These are phyloP conservation scores for Gremmenia infestans DNA, from an alignment of 2,329 filamentous ascomycete species.

Conservation along the genomic window DNA sequence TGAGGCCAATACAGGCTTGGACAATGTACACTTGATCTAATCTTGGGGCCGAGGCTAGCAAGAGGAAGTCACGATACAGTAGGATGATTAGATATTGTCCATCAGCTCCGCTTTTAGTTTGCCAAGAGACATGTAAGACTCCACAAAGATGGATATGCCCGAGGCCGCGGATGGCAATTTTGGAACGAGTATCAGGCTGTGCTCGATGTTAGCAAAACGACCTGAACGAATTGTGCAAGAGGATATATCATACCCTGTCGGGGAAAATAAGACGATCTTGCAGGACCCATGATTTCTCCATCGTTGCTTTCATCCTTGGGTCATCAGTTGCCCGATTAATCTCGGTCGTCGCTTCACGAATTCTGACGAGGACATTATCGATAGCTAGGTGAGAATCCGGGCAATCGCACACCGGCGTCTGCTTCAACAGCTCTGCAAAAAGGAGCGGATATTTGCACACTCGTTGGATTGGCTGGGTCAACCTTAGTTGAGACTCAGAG, in stretches of 20 bases:
- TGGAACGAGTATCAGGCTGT: constrained; percentile 46
- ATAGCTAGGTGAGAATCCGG: constrained; percentile 78
- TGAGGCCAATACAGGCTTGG: constrained; percentile 67
- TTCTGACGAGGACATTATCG: constrained; percentile 63
- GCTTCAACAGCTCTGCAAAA: constrained; percentile 75
- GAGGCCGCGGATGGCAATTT: constrained; percentile 68
- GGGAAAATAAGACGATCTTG: constrained; percentile 77
- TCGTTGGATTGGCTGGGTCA: constrained; percentile 74
- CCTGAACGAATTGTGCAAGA: not conserved
- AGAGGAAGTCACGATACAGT: constrained; percentile 74
- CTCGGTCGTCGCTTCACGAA: constrained; percentile 70
- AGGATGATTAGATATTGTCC: constrained; percentile 82
- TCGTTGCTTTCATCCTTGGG: constrained; percentile 58
- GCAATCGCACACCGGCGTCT: constrained; percentile 80
- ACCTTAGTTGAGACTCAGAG: constrained; percentile 8
- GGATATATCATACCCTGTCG: constrained; percentile 52
- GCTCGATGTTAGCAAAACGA: too few species aligned
- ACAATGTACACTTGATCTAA: constrained; percentile 66
- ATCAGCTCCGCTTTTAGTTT: constrained; percentile 59
- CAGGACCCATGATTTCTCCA: constrained; percentile 80
- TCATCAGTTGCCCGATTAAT: constrained; percentile 86
- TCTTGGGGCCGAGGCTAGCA: constrained; percentile 65
- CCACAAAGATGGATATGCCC: constrained; percentile 80
- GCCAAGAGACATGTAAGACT: constrained; percentile 77
- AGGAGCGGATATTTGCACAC: constrained; percentile 88